Conservation (phyloP, 352 stramenopile species). For the Globisporangium alternatum region DNA sequence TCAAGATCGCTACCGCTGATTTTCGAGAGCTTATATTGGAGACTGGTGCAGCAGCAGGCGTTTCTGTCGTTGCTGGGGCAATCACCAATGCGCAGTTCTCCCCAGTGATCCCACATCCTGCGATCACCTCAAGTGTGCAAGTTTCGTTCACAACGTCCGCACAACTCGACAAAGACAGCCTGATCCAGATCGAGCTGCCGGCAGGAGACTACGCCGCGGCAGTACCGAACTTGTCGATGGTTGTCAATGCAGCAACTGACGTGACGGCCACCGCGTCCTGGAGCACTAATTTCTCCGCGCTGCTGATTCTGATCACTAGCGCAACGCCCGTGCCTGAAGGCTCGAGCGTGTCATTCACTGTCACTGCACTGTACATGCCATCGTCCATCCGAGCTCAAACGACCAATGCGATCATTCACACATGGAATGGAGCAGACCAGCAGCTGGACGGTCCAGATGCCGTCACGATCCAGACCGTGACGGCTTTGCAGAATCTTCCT, state of each 20-base stretch:
- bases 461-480: constrained; percentile 33
- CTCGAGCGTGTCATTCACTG: constrained; percentile 27
- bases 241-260: constrained; percentile 19
- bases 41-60: constrained; percentile 18
- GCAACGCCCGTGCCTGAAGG: constrained; percentile 25
- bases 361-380: constrained; percentile 46
- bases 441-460: constrained; percentile 36
- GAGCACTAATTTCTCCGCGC: constrained; percentile 25
- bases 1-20: constrained; percentile 39
- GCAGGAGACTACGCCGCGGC: constrained; percentile 36
- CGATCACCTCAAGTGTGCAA: constrained; percentile 36
- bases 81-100: constrained; percentile 33
- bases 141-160: constrained; percentile 54
- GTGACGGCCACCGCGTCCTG: constrained; percentile 38
- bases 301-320: constrained; percentile 40
- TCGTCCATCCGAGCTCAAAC: constrained; percentile 33
- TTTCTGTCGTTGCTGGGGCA: constrained; percentile 31
- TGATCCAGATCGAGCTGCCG: constrained; percentile 39
- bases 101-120: constrained; percentile 36
- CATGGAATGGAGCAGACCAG: constrained; percentile 36
- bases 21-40: constrained; percentile 34
- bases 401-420: constrained; percentile 36
- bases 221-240: constrained; percentile 21
- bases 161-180: constrained; percentile 30
- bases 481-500: constrained; percentile 31